These are phyloP conservation scores for Cryptococcus sp. DNA, from an alignment of 1,284 basidiomycete species.

Conservation along the genomic window DNA sequence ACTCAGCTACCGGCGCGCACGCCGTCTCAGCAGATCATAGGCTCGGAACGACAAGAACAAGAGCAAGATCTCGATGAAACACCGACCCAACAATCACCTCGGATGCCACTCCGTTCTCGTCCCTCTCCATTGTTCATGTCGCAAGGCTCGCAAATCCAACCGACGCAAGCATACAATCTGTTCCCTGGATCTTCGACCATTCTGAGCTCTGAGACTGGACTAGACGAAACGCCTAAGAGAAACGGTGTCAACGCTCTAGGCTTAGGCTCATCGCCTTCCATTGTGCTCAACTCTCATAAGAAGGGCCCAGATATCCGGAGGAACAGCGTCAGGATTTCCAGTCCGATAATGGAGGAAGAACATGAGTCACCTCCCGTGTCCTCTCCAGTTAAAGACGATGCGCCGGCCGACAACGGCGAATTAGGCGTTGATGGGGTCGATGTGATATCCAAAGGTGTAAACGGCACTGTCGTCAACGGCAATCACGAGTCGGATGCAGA, in stretches of 20 bases:
- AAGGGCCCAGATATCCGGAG: neutral
- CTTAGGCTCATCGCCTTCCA: constrained; percentile 1
- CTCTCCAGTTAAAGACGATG: neutral
- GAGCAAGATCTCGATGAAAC: neutral
- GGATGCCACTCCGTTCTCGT: neutral
- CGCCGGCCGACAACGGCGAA: neutral
- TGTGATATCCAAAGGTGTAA: neutral
- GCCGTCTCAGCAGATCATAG: neutral
- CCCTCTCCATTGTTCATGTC: constrained; percentile 34
- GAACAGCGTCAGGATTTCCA: constrained; percentile 8
- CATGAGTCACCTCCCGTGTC: neutral
- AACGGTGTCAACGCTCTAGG: neutral
- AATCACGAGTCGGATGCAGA: neutral
- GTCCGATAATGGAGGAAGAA: constrained; percentile 15
- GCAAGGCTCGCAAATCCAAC: constrained; percentile 26
- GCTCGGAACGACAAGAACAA: neutral
- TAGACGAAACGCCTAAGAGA: constrained; percentile 5
- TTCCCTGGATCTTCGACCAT: constrained; percentile 17
- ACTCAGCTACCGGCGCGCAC: neutral
- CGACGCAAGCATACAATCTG: constrained; percentile 33
- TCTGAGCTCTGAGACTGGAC: constrained; percentile 21
- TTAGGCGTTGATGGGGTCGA: neutral
- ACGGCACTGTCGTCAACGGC: neutral
- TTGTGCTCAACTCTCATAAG: neutral
- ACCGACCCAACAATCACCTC: constrained; percentile 13